Percentiles rank a stretch among this genome's conserved stretches.
Conservation (phyloP, 768 basidiomycete genomes). For the Tulasnella sp. region DNA sequence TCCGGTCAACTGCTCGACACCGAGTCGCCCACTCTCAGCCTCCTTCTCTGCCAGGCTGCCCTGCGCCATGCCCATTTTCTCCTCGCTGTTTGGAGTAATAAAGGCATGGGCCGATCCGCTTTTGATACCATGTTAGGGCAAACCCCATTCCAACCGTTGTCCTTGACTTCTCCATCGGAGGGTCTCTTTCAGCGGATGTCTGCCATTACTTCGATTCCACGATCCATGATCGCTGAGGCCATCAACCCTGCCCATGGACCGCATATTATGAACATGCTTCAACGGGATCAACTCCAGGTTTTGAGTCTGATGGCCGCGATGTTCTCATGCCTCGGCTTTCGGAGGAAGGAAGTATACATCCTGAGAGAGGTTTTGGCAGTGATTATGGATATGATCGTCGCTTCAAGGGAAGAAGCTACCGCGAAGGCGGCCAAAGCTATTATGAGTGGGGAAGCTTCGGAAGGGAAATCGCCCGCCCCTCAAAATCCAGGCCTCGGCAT, state of each 20-base stretch:
- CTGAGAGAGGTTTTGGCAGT: constrained; percentile 82
- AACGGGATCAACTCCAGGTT: constrained; percentile 66
- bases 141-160: constrained; percentile 53
- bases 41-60: constrained; percentile 61
- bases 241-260: constrained; percentile 79
- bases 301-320: constrained; percentile 68
- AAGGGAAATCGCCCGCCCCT: constrained; percentile 11
- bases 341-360: constrained; percentile 81
- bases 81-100: constrained; percentile 77
- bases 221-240: constrained; percentile 59
- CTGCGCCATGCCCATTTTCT: constrained; percentile 70
- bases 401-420: constrained; percentile 63
- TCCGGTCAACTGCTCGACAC: constrained; percentile 38
- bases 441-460: background rate
- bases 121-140: constrained; percentile 71
- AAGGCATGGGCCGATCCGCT: constrained; percentile 79
- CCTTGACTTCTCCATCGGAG: constrained; percentile 37
- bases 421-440: constrained; percentile 42
- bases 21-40: constrained; percentile 58
- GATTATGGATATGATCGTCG: constrained; percentile 80
- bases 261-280: constrained; percentile 76
- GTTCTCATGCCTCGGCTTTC: constrained; percentile 77
- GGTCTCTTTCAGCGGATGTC: constrained; percentile 62
- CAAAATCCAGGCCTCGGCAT: constrained; percentile 44
- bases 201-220: constrained; percentile 62